These are phyloP conservation scores for Tephrocybe sp. DNA, from an alignment of 768 basidiomycete genomes.

Conservation along the genomic window DNA sequence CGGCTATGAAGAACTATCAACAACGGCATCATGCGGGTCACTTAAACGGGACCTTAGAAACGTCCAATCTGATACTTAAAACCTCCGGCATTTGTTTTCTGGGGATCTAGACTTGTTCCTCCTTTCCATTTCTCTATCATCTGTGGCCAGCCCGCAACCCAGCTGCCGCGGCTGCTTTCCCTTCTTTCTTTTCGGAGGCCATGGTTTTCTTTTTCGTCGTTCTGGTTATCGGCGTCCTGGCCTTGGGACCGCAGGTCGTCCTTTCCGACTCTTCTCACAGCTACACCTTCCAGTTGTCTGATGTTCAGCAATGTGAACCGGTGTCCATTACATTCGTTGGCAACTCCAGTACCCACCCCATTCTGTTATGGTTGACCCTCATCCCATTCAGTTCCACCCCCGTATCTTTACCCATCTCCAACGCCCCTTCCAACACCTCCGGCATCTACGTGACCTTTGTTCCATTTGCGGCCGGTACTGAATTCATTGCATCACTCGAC, in stretches of 20 bases:
- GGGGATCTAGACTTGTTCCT: slow-evolving; percentile 15
- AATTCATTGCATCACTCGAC: slow-evolving; percentile 57
- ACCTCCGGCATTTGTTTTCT: neutral
- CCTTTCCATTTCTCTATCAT: slow-evolving; percentile 24
- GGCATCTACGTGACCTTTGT: slow-evolving; percentile 51
- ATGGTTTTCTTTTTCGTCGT: slow-evolving; percentile 25
- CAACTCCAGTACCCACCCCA: slow-evolving; percentile 29
- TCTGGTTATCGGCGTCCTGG: slow-evolving; percentile 32
- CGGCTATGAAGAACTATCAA: slow-evolving; percentile 2
- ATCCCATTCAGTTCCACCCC: slow-evolving; percentile 55
- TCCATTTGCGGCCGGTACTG: slow-evolving; percentile 47
- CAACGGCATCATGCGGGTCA: slow-evolving; percentile 1
- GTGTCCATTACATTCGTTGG: slow-evolving; percentile 47
- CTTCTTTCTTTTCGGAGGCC: slow-evolving; percentile 17
- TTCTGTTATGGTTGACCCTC: slow-evolving; percentile 48
- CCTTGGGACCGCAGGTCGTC: slow-evolving; percentile 41
- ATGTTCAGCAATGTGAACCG: slow-evolving; percentile 53
- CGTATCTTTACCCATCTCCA: slow-evolving; percentile 45
- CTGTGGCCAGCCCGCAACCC: slow-evolving; percentile 35
- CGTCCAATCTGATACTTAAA: neutral
- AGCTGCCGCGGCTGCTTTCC: slow-evolving; percentile 22
- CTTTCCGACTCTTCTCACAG: slow-evolving; percentile 31
- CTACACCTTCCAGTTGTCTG: slow-evolving; percentile 40
- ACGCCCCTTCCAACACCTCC: slow-evolving; percentile 31
- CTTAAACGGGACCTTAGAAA: slow-evolving; percentile 2